These are phyloP conservation scores for Pichia sp. DNA, from an alignment of 1,139 yeast species.

Conservation along the genomic window DNA sequence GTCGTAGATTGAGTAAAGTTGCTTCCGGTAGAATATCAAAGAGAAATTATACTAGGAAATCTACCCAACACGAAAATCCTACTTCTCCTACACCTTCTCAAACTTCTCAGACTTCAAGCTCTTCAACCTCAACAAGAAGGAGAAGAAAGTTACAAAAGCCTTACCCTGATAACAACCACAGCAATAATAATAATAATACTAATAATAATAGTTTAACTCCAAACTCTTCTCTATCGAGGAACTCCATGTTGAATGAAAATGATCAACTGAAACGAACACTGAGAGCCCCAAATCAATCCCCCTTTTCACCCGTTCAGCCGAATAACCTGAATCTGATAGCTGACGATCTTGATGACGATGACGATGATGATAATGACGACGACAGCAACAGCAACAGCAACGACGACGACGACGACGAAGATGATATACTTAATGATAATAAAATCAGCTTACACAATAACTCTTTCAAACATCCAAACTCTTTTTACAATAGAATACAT, in stretches of 20 bases:
- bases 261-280: background rate
- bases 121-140: too few relatives aligned
- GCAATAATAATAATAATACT: background rate
- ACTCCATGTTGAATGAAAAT: background rate
- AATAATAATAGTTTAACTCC: background rate
- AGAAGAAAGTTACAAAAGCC: background rate
- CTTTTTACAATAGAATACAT: constrained; percentile 10
- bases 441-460: background rate
- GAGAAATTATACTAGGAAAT: too few relatives aligned
- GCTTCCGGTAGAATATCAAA: too few relatives aligned
- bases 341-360: constrained; percentile 4
- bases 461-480: constrained; percentile 1
- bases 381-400: background rate
- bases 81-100: too few relatives aligned
- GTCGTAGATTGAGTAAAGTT: too few relatives aligned
- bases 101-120: too few relatives aligned
- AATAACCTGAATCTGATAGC: background rate
- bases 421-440: background rate
- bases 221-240: background rate
- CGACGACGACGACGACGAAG: constrained; percentile 5
- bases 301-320: background rate
- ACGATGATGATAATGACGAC: background rate
- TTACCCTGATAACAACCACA: constrained; percentile 4
- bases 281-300: background rate
- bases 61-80: too few relatives aligned